phyloP scores from a whole-genome alignment of 2,329 filamentous ascomycete species.

The Blumeria hordei region DNA sequence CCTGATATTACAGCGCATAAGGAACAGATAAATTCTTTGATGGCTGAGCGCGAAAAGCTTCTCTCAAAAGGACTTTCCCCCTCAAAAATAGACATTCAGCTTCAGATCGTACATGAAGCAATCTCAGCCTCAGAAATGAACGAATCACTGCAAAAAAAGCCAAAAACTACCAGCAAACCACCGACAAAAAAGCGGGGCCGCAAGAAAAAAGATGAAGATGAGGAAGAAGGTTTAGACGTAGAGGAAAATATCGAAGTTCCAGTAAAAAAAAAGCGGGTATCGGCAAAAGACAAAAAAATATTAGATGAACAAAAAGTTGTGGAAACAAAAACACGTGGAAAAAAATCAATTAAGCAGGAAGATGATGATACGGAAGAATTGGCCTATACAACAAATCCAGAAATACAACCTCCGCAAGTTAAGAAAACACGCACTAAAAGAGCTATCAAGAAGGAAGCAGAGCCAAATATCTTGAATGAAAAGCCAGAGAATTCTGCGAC shows the following conservation, averaged over 20 bases:
- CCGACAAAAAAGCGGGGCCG: conserved; percentile 6
- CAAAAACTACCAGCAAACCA: conserved; percentile 1
- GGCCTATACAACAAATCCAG: neutral
- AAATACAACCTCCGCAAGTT: neutral
- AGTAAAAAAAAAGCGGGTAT: neutral
- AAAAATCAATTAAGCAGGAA: conserved; percentile 1
- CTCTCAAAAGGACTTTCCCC: conserved; percentile 1
- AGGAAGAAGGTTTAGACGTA: conserved; percentile 3
- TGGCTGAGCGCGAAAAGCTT: conserved; percentile 3
- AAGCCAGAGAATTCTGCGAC: neutral
- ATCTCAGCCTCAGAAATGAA: conserved; percentile 6
- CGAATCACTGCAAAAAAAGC: conserved; percentile 4
- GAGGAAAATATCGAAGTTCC: conserved; percentile 3
- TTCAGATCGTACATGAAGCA: conserved; percentile 3
- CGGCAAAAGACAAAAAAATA: neutral
- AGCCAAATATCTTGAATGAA: neutral
- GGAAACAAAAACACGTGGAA: neutral
- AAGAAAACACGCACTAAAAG: neutral
- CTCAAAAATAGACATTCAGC: conserved; percentile 3
- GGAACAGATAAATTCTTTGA: conserved; percentile 3
- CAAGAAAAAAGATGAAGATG: conserved; percentile 2
- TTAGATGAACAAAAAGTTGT: neutral
- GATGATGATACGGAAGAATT: neutral
- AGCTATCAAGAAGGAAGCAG: neutral
- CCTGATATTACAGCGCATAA: conserved; percentile 5